A percentile compares a stretch with the other conserved stretches of the same genome.
Conservation (phyloP, 2,329 filamentous ascomycete species). For the Penicillium capsulatum region DNA sequence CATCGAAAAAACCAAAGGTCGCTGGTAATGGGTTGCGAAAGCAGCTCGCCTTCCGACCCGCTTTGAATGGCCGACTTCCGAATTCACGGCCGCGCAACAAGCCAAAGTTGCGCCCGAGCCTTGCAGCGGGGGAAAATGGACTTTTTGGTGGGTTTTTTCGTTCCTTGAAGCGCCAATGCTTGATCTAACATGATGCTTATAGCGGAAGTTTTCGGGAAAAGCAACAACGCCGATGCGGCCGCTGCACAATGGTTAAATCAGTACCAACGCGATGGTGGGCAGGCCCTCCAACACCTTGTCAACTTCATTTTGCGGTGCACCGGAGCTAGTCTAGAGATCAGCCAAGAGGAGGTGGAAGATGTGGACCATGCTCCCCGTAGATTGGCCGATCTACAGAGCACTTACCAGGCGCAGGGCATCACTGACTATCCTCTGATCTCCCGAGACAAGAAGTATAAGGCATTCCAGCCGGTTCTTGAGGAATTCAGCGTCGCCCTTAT, state of each 20-base stretch:
- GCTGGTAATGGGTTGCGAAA: slow-evolving; percentile 45
- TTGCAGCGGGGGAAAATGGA: slow-evolving; percentile 51
- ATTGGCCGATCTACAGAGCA: slow-evolving; percentile 78
- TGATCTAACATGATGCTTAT: slow-evolving; percentile 23
- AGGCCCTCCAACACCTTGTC: slow-evolving; percentile 55
- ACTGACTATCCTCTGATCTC: slow-evolving; percentile 90
- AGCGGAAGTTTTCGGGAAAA: slow-evolving; percentile 59
- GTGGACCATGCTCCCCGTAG: slow-evolving; percentile 78
- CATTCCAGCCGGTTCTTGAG: slow-evolving; percentile 72
- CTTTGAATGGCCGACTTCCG: slow-evolving; percentile 43
- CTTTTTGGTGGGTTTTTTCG: slow-evolving; percentile 50
- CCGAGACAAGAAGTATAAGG: slow-evolving; percentile 68
- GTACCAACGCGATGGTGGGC: slow-evolving; percentile 54
- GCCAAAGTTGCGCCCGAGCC: slow-evolving; percentile 49
- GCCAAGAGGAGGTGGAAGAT: slow-evolving; percentile 79
- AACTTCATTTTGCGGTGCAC: slow-evolving; percentile 64
- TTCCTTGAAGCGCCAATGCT: not conserved
- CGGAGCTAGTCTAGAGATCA: slow-evolving; percentile 75
- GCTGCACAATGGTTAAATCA: slow-evolving; percentile 55
- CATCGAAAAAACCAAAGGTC: slow-evolving; percentile 55
- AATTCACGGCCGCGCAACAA: slow-evolving; percentile 46
- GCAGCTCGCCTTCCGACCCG: slow-evolving; percentile 54
- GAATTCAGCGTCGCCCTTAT: slow-evolving; percentile 77
- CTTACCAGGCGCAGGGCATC: slow-evolving; percentile 77
- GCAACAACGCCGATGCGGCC: slow-evolving; percentile 52